phyloP scores from a whole-genome alignment of 257 asterid species.

The Nicotiana tabacum region DNA sequence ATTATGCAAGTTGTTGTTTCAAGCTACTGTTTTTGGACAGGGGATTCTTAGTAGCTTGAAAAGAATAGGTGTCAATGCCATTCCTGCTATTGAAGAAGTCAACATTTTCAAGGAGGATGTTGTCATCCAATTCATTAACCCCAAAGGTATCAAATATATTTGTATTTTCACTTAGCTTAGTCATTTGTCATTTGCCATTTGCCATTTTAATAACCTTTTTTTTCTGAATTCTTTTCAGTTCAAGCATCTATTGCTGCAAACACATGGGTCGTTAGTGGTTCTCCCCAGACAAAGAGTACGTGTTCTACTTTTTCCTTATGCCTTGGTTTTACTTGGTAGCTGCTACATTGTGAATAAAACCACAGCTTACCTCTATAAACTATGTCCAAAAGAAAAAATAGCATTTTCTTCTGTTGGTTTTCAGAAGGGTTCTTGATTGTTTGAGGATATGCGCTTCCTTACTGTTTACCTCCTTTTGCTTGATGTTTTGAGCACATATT shows the following conservation, averaged over 20 bases:
- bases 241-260: conserved; percentile 83
- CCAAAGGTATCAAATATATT: conserved; percentile 40
- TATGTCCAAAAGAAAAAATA: background rate
- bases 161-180: background rate
- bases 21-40: too few species aligned
- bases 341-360: background rate
- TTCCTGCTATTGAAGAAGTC: conserved; percentile 74
- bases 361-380: background rate
- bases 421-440: background rate
- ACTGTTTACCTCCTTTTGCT: background rate
- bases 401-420: background rate
- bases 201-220: background rate
- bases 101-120: conserved; percentile 78
- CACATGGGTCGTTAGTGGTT: conserved; percentile 83
- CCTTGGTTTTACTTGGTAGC: background rate
- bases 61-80: conserved; percentile 73
- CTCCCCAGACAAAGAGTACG: conserved; percentile 78
- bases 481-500: background rate
- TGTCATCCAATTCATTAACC: conserved; percentile 58
- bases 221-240: conserved; percentile 26
- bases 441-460: background rate
- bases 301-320: background rate
- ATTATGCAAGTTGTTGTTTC: too few species aligned
- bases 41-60: conserved; percentile 10
- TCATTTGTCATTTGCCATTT: background rate